Evolutionary conservation across 768 basidiomycete species (phyloP).

Genomic region (Mycena capillaripes): DNA sequence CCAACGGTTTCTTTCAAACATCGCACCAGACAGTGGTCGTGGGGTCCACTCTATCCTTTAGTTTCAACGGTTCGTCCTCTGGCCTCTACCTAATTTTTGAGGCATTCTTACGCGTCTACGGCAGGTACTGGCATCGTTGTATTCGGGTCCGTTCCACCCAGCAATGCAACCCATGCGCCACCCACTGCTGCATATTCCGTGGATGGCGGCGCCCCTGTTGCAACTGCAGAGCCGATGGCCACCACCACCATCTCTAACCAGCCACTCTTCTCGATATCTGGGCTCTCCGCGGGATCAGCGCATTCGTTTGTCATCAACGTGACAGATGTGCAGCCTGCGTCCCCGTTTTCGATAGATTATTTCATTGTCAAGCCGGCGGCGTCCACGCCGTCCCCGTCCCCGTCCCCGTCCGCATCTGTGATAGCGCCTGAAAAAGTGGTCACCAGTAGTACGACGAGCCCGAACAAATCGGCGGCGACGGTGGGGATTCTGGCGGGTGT

Average conservation of each 20-base stretch:
- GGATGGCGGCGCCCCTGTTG: slow-evolving; percentile 49
- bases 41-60: slow-evolving; percentile 50
- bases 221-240: slow-evolving; percentile 54
- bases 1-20: slow-evolving; percentile 43
- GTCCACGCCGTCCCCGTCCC: slow-evolving; percentile 1
- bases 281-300: slow-evolving; percentile 41
- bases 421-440: background rate
- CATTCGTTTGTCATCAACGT: slow-evolving; percentile 59
- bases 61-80: slow-evolving; percentile 52
- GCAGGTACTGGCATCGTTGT: slow-evolving; percentile 63
- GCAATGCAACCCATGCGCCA: slow-evolving; percentile 50
- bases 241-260: slow-evolving; percentile 51
- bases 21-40: slow-evolving; percentile 51
- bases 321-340: slow-evolving; percentile 40
- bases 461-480: slow-evolving; percentile 33
- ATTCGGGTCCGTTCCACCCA: slow-evolving; percentile 59
- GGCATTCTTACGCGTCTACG: background rate
- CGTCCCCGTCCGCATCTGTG: slow-evolving; percentile 19
- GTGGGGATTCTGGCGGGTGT: slow-evolving; percentile 44
- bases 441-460: background rate
- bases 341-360: slow-evolving; percentile 57
- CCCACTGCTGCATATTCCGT: slow-evolving; percentile 58
- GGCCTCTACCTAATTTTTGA: background rate
- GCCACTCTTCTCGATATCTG: slow-evolving; percentile 55
- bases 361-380: slow-evolving; percentile 54